Conservation (phyloP, 306 rosid species). For the Bauhinia variegata region DNA sequence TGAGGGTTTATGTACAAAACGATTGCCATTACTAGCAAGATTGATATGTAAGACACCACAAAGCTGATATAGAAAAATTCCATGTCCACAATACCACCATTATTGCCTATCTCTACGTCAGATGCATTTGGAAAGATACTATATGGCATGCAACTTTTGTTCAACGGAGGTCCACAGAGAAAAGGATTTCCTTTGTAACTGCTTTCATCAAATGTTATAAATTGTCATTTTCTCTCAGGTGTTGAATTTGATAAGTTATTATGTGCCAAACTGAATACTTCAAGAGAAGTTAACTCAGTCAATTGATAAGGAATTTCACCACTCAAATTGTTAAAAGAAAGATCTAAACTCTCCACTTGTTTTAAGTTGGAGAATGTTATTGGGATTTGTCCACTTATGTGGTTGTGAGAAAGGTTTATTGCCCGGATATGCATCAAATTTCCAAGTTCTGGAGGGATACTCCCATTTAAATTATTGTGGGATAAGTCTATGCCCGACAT, state of each 20-base stretch:
- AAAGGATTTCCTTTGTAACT: background rate
- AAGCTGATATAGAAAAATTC: background rate
- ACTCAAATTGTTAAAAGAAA: too few relatives aligned
- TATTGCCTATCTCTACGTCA: background rate
- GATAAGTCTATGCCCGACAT: constrained; percentile 5
- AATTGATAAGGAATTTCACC: too few relatives aligned
- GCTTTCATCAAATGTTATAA: background rate
- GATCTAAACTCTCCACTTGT: too few relatives aligned
- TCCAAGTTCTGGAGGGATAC: background rate
- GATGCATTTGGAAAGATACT: too few relatives aligned
- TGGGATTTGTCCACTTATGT: background rate
- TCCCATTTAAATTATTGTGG: background rate
- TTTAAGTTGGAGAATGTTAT: too few relatives aligned
- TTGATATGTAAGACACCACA: background rate
- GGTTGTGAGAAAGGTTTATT: background rate
- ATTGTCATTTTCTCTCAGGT: background rate
- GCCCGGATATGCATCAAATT: background rate
- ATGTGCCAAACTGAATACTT: too few relatives aligned
- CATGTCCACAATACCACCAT: background rate
- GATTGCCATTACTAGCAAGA: background rate
- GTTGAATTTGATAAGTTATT: background rate
- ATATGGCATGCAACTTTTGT: background rate
- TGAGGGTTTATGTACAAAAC: constrained; percentile 7
- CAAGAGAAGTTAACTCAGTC: too few relatives aligned
- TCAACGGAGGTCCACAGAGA: constrained; percentile 3